A percentile compares a stretch with the other conserved stretches of the same genome.
Evolutionary conservation across 75 land plant species (phyloP).

Genomic region (Azolla pinnata): DNA sequence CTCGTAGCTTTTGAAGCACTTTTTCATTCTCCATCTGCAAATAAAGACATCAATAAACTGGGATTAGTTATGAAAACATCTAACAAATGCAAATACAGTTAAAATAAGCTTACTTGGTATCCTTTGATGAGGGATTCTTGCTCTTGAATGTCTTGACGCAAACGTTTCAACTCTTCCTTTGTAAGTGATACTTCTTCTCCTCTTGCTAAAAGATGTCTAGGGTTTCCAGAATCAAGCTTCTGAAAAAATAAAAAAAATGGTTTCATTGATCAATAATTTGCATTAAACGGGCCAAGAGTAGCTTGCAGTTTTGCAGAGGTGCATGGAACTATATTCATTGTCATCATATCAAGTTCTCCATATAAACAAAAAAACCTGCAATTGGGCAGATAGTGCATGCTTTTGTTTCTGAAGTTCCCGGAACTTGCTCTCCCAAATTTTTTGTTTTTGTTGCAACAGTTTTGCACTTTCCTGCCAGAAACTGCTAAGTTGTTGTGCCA

Average conservation of each 20-base stretch:
- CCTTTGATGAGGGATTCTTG: constrained; percentile 29
- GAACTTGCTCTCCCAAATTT: constrained; percentile 20
- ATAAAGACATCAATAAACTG: neutral
- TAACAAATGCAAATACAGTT: neutral
- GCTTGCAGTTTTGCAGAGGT: neutral
- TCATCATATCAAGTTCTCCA: no score
- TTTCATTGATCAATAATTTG: neutral
- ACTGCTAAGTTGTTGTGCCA: constrained; percentile 7
- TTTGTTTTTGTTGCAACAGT: constrained; percentile 12
- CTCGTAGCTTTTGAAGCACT: constrained; percentile 17
- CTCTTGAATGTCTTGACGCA: constrained; percentile 23
- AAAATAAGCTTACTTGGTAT: constrained; percentile 12
- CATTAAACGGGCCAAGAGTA: neutral
- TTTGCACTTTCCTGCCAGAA: constrained; percentile 13
- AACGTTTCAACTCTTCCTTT: constrained; percentile 12
- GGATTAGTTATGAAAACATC: no score
- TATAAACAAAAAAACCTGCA: constrained; percentile 28
- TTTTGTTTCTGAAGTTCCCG: constrained; percentile 32
- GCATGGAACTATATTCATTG: no score
- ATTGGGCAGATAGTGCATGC: constrained; percentile 17
- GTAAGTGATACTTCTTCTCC: constrained; percentile 16
- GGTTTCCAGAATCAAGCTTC: constrained; percentile 17
- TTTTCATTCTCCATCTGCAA: constrained; percentile 25
- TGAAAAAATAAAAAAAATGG: neutral
- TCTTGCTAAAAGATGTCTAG: constrained; percentile 7